Evolutionary conservation across 2,329 filamentous ascomycete species (phyloP), one percentile per base, ranked within the genome.

Genomic region (Fusarium phyllophilum): DNA sequence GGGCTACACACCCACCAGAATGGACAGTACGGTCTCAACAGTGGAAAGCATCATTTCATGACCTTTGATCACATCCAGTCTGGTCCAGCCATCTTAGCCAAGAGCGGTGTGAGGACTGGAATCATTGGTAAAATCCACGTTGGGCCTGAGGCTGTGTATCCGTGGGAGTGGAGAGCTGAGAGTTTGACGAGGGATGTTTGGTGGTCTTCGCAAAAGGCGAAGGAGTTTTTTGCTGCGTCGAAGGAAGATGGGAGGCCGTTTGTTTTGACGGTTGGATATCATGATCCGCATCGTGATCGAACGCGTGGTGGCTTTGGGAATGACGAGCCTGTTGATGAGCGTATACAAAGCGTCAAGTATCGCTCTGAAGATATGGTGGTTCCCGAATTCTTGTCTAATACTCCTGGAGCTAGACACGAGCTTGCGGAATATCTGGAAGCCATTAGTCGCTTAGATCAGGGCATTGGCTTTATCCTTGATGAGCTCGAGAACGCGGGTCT

Each of bases 111-210:
- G 68, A 81, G 78, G 48, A 87, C 85, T 1, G 85, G 84, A 1
- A 84, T 88, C 29, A 75, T 87, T 6, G 85, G 85, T 6, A 87
- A 88, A 72, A 78, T 87, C 1, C 86, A 88, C 52, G 86, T 87
- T 17, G 84, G 84, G 2, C 85, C 83, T 2, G 63, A 57, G 1
- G 39, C 54, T 17, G 54, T 34, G 6, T 57, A 57, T 45, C 54
- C 54, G 3, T 57, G 54, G 54, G 54, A 57, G 5, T 57, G 54
- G 54, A 45, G 31, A 45, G 39, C 54, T n/a, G 54, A 57, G 18
- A 57, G 54, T 45, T 10, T 57, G 39, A 57, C 54, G 1, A 57
- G 54, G 1, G 54, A 57, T 8, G 54, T 57, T 2, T 57, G 54
- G 54, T 57, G 54, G 54, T 57, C 54, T 5, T 17, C 54, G 5